Percentiles rank a stretch among this genome's conserved stretches.
Evolutionary conservation across 441 rosid species (phyloP).

Genomic region (Adansonia rubrostipa): DNA sequence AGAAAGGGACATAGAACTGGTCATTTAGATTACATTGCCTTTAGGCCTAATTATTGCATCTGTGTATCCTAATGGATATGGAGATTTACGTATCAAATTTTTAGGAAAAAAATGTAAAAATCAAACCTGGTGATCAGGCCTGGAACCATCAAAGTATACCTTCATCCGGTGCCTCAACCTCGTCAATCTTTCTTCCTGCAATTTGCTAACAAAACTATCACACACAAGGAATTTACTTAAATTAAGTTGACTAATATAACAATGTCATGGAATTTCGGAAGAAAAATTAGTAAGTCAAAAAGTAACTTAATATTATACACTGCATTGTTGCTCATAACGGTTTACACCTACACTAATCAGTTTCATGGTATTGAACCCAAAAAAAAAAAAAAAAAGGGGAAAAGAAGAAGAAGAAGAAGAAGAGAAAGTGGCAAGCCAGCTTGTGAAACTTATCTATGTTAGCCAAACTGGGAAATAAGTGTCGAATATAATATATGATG

Average conservation of each 20-base stretch:
- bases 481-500: neutral
- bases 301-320: neutral
- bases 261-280: neutral
- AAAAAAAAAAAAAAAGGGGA: too few relatives aligned
- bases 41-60: neutral
- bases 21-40: neutral
- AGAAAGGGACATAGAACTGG: neutral
- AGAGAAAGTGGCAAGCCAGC: neutral
- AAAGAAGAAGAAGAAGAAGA: too few relatives aligned
- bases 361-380: neutral
- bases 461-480: neutral
- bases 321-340: neutral
- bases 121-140: conserved; percentile 75
- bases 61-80: neutral
- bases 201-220: conserved; percentile 12
- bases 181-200: conserved; percentile 73
- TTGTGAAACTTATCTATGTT: neutral
- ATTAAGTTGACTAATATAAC: neutral
- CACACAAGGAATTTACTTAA: neutral
- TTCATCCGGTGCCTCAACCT: conserved; percentile 74
- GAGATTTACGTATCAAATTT: neutral
- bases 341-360: neutral
- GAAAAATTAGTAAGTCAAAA: conserved; percentile 28
- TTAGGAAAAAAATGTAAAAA: neutral
- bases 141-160: conserved; percentile 69